Conservation (phyloP, 1,284 basidiomycete genomes). For the Leccinum pachyderme region DNA sequence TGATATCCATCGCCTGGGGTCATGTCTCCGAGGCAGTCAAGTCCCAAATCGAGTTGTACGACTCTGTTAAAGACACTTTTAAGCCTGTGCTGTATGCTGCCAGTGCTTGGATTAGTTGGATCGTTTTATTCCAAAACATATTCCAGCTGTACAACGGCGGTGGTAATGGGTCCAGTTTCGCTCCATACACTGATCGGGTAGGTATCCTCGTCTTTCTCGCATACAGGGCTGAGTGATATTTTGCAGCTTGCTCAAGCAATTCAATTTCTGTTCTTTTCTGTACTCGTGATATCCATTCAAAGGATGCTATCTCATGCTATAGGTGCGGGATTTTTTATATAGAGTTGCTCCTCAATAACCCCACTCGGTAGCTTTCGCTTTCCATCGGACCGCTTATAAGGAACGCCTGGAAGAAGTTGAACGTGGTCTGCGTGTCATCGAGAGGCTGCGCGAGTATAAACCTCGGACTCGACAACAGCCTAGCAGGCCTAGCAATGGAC, state of each 20-base stretch:
- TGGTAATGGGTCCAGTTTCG: slow-evolving; percentile 45
- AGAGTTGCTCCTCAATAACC: slow-evolving; percentile 8
- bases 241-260: slow-evolving; percentile 53
- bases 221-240: slow-evolving; percentile 2
- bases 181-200: slow-evolving; percentile 50
- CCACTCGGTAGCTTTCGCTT: slow-evolving; percentile 52
- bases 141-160: slow-evolving; percentile 51
- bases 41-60: slow-evolving; percentile 63
- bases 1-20: slow-evolving; percentile 64
- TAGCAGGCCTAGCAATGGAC: slow-evolving; percentile 35
- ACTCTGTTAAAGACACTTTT: slow-evolving; percentile 61
- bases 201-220: slow-evolving; percentile 2
- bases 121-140: slow-evolving; percentile 63
- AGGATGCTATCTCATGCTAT: slow-evolving; percentile 66
- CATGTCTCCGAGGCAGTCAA: slow-evolving; percentile 71
- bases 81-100: slow-evolving; percentile 70
- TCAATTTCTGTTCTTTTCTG: slow-evolving; percentile 69
- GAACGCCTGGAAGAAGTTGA: slow-evolving; percentile 65
- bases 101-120: slow-evolving; percentile 67
- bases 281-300: slow-evolving; percentile 57
- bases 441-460: slow-evolving; percentile 66
- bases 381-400: slow-evolving; percentile 74
- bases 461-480: slow-evolving; percentile 45
- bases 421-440: slow-evolving; percentile 58
- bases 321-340: slow-evolving; percentile 24